Conservation (phyloP, 306 rosid genomes). For the Gynostemma pentaphyllum region DNA sequence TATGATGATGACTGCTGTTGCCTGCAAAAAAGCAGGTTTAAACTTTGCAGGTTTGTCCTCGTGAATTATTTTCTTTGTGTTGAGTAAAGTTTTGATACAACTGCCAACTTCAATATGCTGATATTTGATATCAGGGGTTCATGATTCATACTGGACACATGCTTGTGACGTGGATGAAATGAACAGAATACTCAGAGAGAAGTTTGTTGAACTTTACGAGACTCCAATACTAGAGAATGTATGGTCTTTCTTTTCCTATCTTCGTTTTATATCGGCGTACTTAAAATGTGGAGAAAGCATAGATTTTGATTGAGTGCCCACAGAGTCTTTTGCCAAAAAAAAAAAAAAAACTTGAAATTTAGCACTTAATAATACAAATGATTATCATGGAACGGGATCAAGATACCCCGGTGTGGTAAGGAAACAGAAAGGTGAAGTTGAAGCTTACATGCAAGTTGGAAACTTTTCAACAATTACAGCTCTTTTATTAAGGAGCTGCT, state of each 20-base stretch:
- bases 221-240: constrained; percentile 78
- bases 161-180: constrained; percentile 84
- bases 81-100: not conserved
- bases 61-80: not conserved
- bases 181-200: constrained; percentile 68
- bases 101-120: not conserved
- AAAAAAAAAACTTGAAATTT: not conserved
- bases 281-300: too few relatives aligned
- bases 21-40: constrained; percentile 68
- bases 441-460: too few relatives aligned
- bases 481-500: too few relatives aligned
- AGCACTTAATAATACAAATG: not conserved
- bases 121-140: constrained; percentile 62
- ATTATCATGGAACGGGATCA: too few relatives aligned
- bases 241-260: constrained; percentile 4
- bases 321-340: not conserved
- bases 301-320: not conserved
- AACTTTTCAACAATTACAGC: too few relatives aligned
- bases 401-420: too few relatives aligned
- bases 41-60: constrained; percentile 68
- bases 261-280: not conserved
- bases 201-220: constrained; percentile 80
- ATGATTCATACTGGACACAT: constrained; percentile 96
- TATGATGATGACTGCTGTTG: constrained; percentile 99
- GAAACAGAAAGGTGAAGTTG: too few relatives aligned